Evolutionary conservation across 306 rosid species (phyloP).

Genomic region (Astragalus membranaceus): DNA sequence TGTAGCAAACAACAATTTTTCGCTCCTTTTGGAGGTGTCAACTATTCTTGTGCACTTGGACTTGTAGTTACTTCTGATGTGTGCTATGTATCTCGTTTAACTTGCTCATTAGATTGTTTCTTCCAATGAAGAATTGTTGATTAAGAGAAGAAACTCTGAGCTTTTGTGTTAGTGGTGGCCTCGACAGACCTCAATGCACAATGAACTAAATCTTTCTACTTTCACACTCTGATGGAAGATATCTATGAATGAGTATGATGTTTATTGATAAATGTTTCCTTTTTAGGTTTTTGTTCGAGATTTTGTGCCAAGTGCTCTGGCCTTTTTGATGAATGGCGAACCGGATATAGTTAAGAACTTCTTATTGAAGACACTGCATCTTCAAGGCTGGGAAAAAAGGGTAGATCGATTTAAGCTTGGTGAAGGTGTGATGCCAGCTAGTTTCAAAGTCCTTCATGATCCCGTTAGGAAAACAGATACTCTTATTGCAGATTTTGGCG

Average conservation of each 20-base stretch:
- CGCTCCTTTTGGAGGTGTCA: background rate
- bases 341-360: slow-evolving; percentile 86
- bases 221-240: background rate
- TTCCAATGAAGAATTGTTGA: background rate
- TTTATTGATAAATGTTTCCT: background rate
- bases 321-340: slow-evolving; percentile 90
- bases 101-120: background rate
- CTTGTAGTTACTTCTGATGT: background rate
- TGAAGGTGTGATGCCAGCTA: slow-evolving; percentile 94
- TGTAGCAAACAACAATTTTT: background rate
- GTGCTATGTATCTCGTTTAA: background rate
- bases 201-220: background rate
- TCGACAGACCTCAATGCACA: background rate
- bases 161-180: background rate
- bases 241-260: background rate
- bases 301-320: slow-evolving; percentile 90
- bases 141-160: background rate
- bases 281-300: slow-evolving; percentile 81
- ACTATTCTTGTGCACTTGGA: background rate
- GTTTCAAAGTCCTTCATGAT: slow-evolving; percentile 88
- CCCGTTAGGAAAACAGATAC: slow-evolving; percentile 69
- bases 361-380: slow-evolving; percentile 74
- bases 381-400: slow-evolving; percentile 92
- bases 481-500: slow-evolving; percentile 84
- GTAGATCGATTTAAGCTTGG: slow-evolving; percentile 89